Evolutionary conservation across 495 filamentous ascomycete species (phyloP).

Genomic region (Melanomma pulvis-pyrius): DNA sequence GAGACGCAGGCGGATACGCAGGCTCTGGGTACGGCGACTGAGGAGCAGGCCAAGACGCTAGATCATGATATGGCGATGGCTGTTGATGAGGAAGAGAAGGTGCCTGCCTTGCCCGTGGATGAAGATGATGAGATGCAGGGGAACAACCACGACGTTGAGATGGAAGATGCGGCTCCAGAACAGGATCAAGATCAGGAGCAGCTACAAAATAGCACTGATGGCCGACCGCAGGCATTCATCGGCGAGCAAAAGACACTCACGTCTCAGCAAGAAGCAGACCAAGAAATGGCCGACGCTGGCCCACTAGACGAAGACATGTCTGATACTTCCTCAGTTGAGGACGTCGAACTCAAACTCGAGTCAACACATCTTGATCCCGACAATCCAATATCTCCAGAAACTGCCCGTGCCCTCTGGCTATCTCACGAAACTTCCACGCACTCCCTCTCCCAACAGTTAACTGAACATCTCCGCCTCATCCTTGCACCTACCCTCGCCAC

Average conservation of each 20-base stretch:
- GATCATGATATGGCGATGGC: conserved; percentile 86
- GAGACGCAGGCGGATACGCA: conserved; percentile 80
- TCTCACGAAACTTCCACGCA: conserved; percentile 82
- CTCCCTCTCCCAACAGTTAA: conserved; percentile 80
- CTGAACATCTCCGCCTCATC: conserved; percentile 92
- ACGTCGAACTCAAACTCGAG: conserved; percentile 74
- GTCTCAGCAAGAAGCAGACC: conserved; percentile 39
- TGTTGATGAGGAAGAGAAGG: conserved; percentile 63
- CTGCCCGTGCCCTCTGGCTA: conserved; percentile 81
- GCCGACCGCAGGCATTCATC: conserved; percentile 34
- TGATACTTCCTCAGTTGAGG: conserved; percentile 38
- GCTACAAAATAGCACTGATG: conserved; percentile 31
- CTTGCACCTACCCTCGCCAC: conserved; percentile 92
- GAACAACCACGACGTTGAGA: conserved; percentile 24
- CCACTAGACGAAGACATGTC: conserved; percentile 36
- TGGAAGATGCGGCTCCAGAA: conserved; percentile 40
- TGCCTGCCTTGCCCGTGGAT: conserved; percentile 48
- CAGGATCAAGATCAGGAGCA: conserved; percentile 52
- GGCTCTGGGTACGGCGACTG: conserved; percentile 82
- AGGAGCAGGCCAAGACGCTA: conserved; percentile 80
- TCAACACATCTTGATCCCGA: conserved; percentile 65
- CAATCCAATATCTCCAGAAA: conserved; percentile 52
- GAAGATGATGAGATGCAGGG: conserved; percentile 52
- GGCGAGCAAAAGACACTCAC: conserved; percentile 44
- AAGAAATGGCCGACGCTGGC: conserved; percentile 43